phyloP scores from a whole-genome alignment of 352 stramenopile genomes.

The Globisporangium cystogenes region DNA sequence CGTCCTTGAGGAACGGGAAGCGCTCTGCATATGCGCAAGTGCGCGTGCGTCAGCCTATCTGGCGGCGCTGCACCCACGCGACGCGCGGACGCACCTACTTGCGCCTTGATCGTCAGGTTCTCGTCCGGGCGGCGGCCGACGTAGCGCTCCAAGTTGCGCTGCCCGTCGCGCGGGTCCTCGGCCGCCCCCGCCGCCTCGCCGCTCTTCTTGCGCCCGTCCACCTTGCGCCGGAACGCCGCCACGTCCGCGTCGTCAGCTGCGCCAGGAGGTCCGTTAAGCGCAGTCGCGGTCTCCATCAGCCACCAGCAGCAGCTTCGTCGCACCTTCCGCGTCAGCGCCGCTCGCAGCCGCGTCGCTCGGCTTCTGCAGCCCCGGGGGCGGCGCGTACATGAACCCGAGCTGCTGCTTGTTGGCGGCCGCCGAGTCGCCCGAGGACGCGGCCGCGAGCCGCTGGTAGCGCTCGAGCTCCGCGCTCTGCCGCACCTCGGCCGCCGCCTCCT shows the following conservation, averaged over 20 bases:
- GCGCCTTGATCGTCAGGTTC: conserved; percentile 71
- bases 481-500: conserved; percentile 62
- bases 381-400: conserved; percentile 73
- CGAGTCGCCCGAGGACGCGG: conserved; percentile 38
- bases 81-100: conserved; percentile 37
- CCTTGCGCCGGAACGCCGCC: conserved; percentile 59
- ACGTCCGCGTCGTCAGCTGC: conserved; percentile 23
- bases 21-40: conserved; percentile 50
- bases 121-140: conserved; percentile 63
- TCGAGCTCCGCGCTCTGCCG: conserved; percentile 47
- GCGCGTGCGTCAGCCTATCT: no score
- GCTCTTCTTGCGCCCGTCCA: conserved; percentile 26
- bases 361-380: conserved; percentile 58
- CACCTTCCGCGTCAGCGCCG: conserved; percentile 4
- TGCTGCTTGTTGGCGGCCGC: conserved; percentile 46
- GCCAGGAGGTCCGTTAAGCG: no score
- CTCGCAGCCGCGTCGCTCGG: conserved; percentile 26
- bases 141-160: conserved; percentile 66
- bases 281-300: conserved; percentile 17
- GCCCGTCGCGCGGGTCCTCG: conserved; percentile 16
- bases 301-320: neutral
- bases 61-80: neutral
- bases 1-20: conserved; percentile 87
- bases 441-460: conserved; percentile 54
- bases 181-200: neutral